Conservation (phyloP, 495 filamentous ascomycete species). For the Lasiosphaeria miniovina region DNA sequence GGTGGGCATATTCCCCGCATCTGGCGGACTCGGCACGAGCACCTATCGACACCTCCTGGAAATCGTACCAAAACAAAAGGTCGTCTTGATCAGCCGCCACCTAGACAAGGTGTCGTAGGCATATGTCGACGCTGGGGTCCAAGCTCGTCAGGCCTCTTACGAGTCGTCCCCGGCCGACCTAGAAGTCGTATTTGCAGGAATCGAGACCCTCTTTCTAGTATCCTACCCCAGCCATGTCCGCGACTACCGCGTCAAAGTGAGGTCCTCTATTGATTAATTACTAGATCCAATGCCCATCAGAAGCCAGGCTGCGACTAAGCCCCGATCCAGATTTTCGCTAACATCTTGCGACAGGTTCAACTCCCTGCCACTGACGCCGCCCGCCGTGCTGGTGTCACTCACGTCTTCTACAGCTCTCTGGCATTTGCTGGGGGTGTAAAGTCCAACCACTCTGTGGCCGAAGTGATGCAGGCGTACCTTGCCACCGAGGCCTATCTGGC, state of each 20-base stretch:
- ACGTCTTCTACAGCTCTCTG: conserved; percentile 68
- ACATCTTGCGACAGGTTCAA: conserved; percentile 17
- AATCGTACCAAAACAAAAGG: conserved; percentile 36
- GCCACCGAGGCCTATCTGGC: conserved; percentile 58
- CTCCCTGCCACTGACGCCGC: conserved; percentile 57
- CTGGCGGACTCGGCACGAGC: conserved; percentile 48
- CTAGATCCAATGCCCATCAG: no score
- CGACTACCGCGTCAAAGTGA: conserved; percentile 24
- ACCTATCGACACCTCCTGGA: conserved; percentile 44
- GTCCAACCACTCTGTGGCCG: conserved; percentile 26
- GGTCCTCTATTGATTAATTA: not conserved
- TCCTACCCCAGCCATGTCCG: conserved; percentile 40
- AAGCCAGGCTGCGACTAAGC: no score
- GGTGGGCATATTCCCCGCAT: conserved; percentile 48
- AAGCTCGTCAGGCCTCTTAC: conserved; percentile 42
- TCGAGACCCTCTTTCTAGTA: conserved; percentile 49
- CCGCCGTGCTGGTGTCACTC: conserved; percentile 51
- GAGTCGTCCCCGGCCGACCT: conserved; percentile 33
- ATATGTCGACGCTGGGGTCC: conserved; percentile 25
- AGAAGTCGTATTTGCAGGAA: conserved; percentile 39
- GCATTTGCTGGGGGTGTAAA: conserved; percentile 48
- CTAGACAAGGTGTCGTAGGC: conserved; percentile 36
- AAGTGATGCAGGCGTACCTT: conserved; percentile 69
- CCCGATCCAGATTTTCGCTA: not conserved
- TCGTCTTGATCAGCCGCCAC: conserved; percentile 46